Evolutionary conservation across 2,329 filamentous ascomycete genomes (phyloP).

Genomic region (Colletotrichum eleusines): DNA sequence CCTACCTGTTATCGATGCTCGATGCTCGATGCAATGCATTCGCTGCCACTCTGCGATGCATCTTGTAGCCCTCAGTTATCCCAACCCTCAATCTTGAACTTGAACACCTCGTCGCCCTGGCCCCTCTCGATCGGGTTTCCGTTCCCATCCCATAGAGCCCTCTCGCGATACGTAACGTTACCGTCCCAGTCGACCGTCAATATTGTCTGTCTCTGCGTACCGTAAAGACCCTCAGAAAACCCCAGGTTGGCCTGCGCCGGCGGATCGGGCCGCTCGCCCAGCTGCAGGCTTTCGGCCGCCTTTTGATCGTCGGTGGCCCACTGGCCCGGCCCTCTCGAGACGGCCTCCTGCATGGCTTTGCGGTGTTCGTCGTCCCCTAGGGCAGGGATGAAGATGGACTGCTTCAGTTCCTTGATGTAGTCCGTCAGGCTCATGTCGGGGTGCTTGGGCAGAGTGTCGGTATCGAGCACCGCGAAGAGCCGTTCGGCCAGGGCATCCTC

Average conservation of each 20-base stretch:
- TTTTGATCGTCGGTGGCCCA: slow-evolving; percentile 55
- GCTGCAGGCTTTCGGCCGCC: slow-evolving; percentile 50
- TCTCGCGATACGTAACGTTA: slow-evolving; percentile 69
- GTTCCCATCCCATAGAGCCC: slow-evolving; percentile 69
- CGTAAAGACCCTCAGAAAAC: slow-evolving; percentile 73
- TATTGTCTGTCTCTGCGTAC: slow-evolving; percentile 74
- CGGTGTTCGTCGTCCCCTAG: slow-evolving; percentile 64
- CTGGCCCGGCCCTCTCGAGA: slow-evolving; percentile 52
- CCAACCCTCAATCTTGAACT: slow-evolving; percentile 69
- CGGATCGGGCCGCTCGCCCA: slow-evolving; percentile 47
- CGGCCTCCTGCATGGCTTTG: slow-evolving; percentile 58
- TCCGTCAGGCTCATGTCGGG: slow-evolving; percentile 62
- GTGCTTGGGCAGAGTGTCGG: slow-evolving; percentile 64
- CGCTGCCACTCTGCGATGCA: not conserved
- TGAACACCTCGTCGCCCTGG: slow-evolving; percentile 66
- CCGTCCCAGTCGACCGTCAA: slow-evolving; percentile 73
- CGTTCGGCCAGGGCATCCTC: slow-evolving; percentile 63
- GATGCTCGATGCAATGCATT: too few relatives aligned
- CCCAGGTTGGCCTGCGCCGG: slow-evolving; percentile 47
- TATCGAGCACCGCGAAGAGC: slow-evolving; percentile 68
- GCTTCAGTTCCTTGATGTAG: slow-evolving; percentile 64
- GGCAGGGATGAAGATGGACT: slow-evolving; percentile 72
- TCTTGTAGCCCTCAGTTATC: slow-evolving; percentile 45
- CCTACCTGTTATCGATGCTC: not conserved
- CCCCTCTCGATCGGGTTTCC: slow-evolving; percentile 67